Base-by-base conservation (phyloP, 2,329 filamentous ascomycete genomes). In the Lachnellula suecica region DNA sequence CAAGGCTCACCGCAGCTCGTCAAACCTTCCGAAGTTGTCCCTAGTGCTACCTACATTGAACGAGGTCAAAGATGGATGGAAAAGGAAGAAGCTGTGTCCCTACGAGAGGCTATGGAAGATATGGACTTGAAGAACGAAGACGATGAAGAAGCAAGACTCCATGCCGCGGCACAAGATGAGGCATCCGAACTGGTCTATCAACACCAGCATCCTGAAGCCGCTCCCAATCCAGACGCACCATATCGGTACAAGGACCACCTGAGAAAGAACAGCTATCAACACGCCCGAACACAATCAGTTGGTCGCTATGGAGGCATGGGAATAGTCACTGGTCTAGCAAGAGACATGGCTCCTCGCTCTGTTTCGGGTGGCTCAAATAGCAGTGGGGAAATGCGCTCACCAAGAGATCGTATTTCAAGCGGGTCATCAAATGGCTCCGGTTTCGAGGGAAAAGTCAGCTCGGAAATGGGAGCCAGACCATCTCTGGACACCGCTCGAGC, bases 101-200 rank as follows among this genome's bases (percentile, higher is more conserved):
- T 92, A 53, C 81, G 86, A 17, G 79, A 84, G 55, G 88, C 88
- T 10, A 83, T 92, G 77, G 82, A 90, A 59, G 84, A 89, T 62
- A 82, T 91, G 79, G 82, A 88, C 53, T 58, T 88, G 40, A 75
- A 74, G 48, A 70, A 74, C 31, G 47, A 60, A 37, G 72, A 76
- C 24, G 77, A 83, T 2, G 83, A 86, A 19, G 84, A 87, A 53
- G 68, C 75, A 53, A 81, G 80, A 41, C 68, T 92, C 44, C 87
- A 89, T 66, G 74, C 81, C 11, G 85, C 86, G 37, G 89, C 89
- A 25, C 83, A 89, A 55, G 76, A 90, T 54, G 89, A 93, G 68
- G 89, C 89, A 10, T 85, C 87, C 1, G 87, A 92, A 67, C 76
- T 93, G 42, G 89, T 93, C 40, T 91, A 83, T 79, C 83, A 85